Percentiles rank a stretch among this genome's conserved stretches.
These are phyloP conservation scores for Phytopythium montanum DNA, from an alignment of 352 stramenopile genomes.

Conservation along the genomic window DNA sequence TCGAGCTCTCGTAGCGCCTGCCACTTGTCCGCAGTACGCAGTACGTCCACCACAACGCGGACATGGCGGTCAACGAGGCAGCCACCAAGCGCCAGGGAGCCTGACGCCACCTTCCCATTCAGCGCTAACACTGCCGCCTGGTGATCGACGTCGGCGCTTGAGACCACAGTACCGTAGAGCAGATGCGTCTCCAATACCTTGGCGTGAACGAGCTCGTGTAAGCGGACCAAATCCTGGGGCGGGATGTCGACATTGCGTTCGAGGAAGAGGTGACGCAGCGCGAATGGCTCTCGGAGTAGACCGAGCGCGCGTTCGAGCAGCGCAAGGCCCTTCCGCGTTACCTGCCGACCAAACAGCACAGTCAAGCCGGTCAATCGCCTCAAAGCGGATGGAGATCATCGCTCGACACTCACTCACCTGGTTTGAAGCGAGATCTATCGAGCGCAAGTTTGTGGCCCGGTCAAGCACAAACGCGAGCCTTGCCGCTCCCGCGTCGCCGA, in stretches of 20 bases:
- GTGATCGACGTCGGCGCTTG: not conserved
- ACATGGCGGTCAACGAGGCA: constrained; percentile 27
- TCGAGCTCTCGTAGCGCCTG: constrained; percentile 38
- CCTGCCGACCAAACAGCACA: constrained; percentile 16
- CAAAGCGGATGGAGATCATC: too few relatives aligned
- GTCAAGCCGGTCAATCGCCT: not conserved
- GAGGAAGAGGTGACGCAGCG: constrained; percentile 37
- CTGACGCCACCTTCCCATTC: constrained; percentile 19
- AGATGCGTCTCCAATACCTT: constrained; percentile 37
- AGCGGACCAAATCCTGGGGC: constrained; percentile 7
- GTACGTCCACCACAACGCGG: constrained; percentile 10
- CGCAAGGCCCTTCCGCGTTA: constrained; percentile 24
- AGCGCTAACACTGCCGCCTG: constrained; percentile 15
- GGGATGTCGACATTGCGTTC: constrained; percentile 16
- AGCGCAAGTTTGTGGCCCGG: constrained; percentile 24
- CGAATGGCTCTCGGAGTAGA: constrained; percentile 20
- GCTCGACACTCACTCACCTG: constrained; percentile 18
- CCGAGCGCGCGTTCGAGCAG: constrained; percentile 37
- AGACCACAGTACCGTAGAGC: not conserved
- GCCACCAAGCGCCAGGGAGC: constrained; percentile 21
- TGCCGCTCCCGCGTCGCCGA: constrained; percentile 32
- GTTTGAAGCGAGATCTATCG: constrained; percentile 49
- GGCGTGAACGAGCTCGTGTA: constrained; percentile 36
- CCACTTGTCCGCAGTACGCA: constrained; percentile 25
- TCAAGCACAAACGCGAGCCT: constrained; percentile 48